Conservation (phyloP, 2,329 filamentous ascomycete species). For the Hawksworthiomyces lignivorus region DNA sequence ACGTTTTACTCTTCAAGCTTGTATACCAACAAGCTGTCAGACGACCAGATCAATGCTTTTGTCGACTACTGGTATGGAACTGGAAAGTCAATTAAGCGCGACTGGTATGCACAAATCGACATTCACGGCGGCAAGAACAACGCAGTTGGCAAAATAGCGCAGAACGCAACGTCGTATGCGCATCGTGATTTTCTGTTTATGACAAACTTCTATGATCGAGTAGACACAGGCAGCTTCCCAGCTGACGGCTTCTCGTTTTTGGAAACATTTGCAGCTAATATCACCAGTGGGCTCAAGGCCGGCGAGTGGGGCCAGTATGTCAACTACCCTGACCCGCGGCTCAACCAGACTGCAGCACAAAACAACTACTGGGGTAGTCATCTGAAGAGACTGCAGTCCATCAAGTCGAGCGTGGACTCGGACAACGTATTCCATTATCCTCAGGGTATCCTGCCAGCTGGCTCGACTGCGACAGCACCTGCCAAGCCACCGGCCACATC, state of each 20-base stretch:
- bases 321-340: slow-evolving; percentile 32
- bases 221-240: slow-evolving; percentile 24
- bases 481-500: no score
- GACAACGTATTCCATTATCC: slow-evolving; percentile 33
- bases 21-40: slow-evolving; percentile 29
- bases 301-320: slow-evolving; percentile 32
- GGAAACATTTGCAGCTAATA: slow-evolving; percentile 25
- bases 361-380: slow-evolving; percentile 29
- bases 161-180: slow-evolving; percentile 29
- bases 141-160: slow-evolving; percentile 23
- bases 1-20: slow-evolving; percentile 35
- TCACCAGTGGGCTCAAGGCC: slow-evolving; percentile 22
- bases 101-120: slow-evolving; percentile 36
- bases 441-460: slow-evolving; percentile 25
- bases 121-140: slow-evolving; percentile 33
- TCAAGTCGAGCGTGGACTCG: slow-evolving; percentile 31
- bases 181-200: slow-evolving; percentile 41
- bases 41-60: slow-evolving; percentile 27
- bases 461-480: background rate
- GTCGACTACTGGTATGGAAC: slow-evolving; percentile 32
- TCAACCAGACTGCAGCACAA: slow-evolving; percentile 26
- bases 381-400: slow-evolving; percentile 23
- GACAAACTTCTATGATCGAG: slow-evolving; percentile 39
- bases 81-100: slow-evolving; percentile 26
- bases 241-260: slow-evolving; percentile 26